Evolutionary conservation across 2,329 filamentous ascomycete species (phyloP).

Genomic region (Fusarium concolor): DNA sequence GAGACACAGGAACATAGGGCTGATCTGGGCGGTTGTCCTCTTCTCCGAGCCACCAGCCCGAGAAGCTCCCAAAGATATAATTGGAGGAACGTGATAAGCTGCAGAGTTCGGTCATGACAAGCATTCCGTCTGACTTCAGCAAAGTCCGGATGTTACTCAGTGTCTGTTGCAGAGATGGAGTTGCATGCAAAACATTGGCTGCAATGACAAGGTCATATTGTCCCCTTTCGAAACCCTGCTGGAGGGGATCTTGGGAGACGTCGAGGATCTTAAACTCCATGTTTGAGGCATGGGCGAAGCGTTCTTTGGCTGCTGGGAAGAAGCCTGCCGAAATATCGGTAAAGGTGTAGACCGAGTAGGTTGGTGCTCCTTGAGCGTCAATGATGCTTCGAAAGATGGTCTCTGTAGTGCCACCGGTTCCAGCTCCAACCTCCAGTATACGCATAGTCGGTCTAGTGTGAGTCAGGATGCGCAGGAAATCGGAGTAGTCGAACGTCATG

Average conservation of each 20-base stretch:
- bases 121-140: slow-evolving; percentile 46
- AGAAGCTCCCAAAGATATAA: slow-evolving; percentile 47
- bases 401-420: slow-evolving; percentile 46
- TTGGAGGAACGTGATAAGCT: slow-evolving; percentile 8
- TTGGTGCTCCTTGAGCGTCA: neutral
- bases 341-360: slow-evolving; percentile 51
- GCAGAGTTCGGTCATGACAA: slow-evolving; percentile 46
- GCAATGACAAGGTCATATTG: slow-evolving; percentile 47
- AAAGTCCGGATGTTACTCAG: slow-evolving; percentile 32
- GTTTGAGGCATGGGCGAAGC: slow-evolving; percentile 4
- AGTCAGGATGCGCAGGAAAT: slow-evolving; percentile 4
- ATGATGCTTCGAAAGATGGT: slow-evolving; percentile 3
- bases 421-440: slow-evolving; percentile 54
- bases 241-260: slow-evolving; percentile 7
- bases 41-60: slow-evolving; percentile 49
- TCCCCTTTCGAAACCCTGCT: slow-evolving; percentile 35
- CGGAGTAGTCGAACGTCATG: slow-evolving; percentile 10
- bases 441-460: slow-evolving; percentile 51
- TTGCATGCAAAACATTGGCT: slow-evolving; percentile 48
- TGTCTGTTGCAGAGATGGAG: slow-evolving; percentile 41
- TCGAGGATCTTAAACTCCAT: slow-evolving; percentile 47
- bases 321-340: slow-evolving; percentile 55
- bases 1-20: slow-evolving; percentile 12
- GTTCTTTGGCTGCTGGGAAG: slow-evolving; percentile 44
- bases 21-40: slow-evolving; percentile 6